Percentiles rank a stretch among this genome's conserved stretches.
Conservation (phyloP, 78 protist species). For the Monosiga brevicollis region DNA sequence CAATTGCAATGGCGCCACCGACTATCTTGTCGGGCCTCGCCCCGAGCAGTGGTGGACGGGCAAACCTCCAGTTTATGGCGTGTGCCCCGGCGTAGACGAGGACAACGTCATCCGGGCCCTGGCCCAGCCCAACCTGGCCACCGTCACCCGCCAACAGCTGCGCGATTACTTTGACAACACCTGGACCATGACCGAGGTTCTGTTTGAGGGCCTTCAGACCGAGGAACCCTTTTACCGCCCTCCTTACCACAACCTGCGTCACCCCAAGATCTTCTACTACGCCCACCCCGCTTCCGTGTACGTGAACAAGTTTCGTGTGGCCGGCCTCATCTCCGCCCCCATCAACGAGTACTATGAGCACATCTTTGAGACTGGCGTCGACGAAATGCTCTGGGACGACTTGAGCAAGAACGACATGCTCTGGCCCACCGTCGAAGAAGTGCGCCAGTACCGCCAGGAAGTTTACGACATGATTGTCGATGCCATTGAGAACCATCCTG, state of each 20-base stretch:
- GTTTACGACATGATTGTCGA: constrained; percentile 31
- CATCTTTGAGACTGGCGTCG: constrained; percentile 60
- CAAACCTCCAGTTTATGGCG: background rate
- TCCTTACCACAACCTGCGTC: constrained; percentile 35
- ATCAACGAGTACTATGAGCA: constrained; percentile 32
- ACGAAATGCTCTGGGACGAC: constrained; percentile 71
- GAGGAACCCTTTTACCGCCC: constrained; percentile 10
- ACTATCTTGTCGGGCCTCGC: background rate
- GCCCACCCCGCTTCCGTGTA: constrained; percentile 66
- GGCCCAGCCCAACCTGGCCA: background rate
- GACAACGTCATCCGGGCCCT: background rate
- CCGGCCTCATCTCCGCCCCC: constrained; percentile 23
- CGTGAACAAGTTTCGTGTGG: constrained; percentile 54
- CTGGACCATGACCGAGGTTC: constrained; percentile 20
- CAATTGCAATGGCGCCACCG: background rate
- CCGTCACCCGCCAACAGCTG: background rate
- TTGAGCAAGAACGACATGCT: constrained; percentile 1
- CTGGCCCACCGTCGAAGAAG: constrained; percentile 32
- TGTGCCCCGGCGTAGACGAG: background rate
- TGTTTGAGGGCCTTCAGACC: background rate
- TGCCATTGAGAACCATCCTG: constrained; percentile 8
- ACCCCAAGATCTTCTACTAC: constrained; percentile 58
- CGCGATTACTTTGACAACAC: constrained; percentile 37
- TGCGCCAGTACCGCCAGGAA: constrained; percentile 33
- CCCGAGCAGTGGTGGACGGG: constrained; percentile 2